phyloP scores from a whole-genome alignment of 768 basidiomycete genomes.

The Serendipita sp. region DNA sequence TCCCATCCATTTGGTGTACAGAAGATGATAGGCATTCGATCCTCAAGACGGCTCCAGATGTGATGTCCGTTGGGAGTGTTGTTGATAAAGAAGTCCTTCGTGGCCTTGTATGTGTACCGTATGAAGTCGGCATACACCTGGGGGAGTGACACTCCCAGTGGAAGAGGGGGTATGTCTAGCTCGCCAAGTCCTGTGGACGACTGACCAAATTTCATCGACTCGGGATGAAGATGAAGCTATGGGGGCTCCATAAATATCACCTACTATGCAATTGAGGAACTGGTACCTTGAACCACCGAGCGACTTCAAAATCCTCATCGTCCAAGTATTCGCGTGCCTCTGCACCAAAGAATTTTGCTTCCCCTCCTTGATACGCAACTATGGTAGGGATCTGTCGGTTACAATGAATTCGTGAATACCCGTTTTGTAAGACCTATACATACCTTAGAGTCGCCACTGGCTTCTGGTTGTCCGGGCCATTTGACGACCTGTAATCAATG shows the following conservation, averaged over 20 bases:
- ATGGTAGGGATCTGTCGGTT: not conserved
- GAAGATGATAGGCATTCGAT: not conserved
- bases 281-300: not conserved
- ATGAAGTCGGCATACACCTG: constrained; percentile 7
- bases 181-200: not conserved
- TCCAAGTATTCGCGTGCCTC: not conserved
- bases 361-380: not conserved
- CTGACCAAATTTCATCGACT: not conserved
- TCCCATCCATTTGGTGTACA: constrained; percentile 7
- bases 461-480: constrained; percentile 5
- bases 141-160: not conserved
- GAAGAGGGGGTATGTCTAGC: not conserved
- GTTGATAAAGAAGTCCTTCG: not conserved
- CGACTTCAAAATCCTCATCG: not conserved
- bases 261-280: too few species aligned
- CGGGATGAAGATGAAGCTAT: not conserved
- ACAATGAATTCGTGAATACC: too few species aligned
- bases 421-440: not conserved
- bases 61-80: constrained; percentile 1
- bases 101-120: not conserved
- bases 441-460: not conserved
- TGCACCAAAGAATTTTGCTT: not conserved
- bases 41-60: constrained; percentile 2
- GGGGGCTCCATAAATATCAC: not conserved
- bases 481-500: not conserved